These are phyloP conservation scores for Beta corolliflora DNA, from an alignment of 179 eudicot species.

Conservation along the genomic window DNA sequence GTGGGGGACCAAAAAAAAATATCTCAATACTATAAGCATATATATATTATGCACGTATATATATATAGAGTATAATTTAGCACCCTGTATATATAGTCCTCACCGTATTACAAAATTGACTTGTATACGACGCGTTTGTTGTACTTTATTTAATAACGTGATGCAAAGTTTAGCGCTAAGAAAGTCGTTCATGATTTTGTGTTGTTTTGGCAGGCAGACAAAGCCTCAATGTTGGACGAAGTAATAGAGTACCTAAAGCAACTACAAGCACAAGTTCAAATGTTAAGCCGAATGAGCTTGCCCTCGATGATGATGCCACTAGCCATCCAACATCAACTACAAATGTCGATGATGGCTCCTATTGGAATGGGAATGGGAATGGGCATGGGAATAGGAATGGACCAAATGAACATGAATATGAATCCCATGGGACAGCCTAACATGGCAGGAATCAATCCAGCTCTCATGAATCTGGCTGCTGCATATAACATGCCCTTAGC, in stretches of 20 bases:
- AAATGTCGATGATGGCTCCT: conserved; percentile 73
- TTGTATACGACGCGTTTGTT: too few species aligned
- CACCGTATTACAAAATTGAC: too few species aligned
- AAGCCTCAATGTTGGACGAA: conserved; percentile 90
- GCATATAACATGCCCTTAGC: conserved; percentile 40
- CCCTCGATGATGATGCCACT: conserved; percentile 70
- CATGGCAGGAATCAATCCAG: conserved; percentile 32
- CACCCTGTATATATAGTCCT: too few species aligned
- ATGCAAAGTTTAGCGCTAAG: too few species aligned
- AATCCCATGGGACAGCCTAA: conserved; percentile 46
- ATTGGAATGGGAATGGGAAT: conserved; percentile 58
- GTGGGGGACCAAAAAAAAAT: too few species aligned
- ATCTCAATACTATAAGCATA: too few species aligned
- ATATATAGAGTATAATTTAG: too few species aligned
- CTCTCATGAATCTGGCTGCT: conserved; percentile 26
- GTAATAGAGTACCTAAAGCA: conserved; percentile 78
- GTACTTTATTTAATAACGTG: too few species aligned
- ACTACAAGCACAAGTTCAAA: conserved; percentile 68
- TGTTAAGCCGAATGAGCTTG: conserved; percentile 65
- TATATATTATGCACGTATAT: too few species aligned
- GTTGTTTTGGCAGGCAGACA: conserved; percentile 53
- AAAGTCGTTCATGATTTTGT: too few species aligned
- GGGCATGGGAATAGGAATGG: conserved; percentile 44
- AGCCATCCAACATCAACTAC: conserved; percentile 67
- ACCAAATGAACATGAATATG: conserved; percentile 50